These are phyloP conservation scores for Aegilops longissima DNA, from an alignment of 176 grass and related monocot species.

Conservation along the genomic window DNA sequence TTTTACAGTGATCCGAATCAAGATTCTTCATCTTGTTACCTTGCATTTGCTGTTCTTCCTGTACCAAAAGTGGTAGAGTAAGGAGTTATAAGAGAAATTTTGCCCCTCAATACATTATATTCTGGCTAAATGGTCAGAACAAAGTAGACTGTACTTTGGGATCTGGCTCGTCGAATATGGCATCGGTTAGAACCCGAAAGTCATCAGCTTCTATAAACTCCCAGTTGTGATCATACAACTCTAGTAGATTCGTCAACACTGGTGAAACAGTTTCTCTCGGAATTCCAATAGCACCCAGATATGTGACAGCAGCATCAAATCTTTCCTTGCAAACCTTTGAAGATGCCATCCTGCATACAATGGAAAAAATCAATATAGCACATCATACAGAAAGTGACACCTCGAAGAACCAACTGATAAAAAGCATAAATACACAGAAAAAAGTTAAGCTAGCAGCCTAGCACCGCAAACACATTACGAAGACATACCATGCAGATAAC, in stretches of 20 bases:
- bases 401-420: not conserved
- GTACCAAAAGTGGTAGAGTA: conserved; percentile 23
- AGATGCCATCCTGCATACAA: conserved; percentile 27
- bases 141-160: conserved; percentile 32
- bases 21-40: conserved; percentile 17
- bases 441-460: not conserved
- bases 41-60: conserved; percentile 34
- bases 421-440: not conserved
- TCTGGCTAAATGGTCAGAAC: conserved; percentile 2
- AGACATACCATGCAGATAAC: no score
- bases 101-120: not conserved
- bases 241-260: conserved; percentile 47
- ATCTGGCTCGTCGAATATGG: conserved; percentile 40
- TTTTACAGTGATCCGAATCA: conserved; percentile 19
- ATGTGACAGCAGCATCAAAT: conserved; percentile 33
- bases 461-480: no score
- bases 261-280: conserved; percentile 11
- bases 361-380: conserved; percentile 24
- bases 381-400: conserved; percentile 1
- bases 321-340: not conserved
- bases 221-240: conserved; percentile 56
- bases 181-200: conserved; percentile 51
- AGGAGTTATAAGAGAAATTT: not conserved
- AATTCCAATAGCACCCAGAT: conserved; percentile 52
- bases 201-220: conserved; percentile 82